Base-by-base conservation (phyloP, 1,139 yeast genomes). In the Debaryomycetaceae sp. region DNA sequence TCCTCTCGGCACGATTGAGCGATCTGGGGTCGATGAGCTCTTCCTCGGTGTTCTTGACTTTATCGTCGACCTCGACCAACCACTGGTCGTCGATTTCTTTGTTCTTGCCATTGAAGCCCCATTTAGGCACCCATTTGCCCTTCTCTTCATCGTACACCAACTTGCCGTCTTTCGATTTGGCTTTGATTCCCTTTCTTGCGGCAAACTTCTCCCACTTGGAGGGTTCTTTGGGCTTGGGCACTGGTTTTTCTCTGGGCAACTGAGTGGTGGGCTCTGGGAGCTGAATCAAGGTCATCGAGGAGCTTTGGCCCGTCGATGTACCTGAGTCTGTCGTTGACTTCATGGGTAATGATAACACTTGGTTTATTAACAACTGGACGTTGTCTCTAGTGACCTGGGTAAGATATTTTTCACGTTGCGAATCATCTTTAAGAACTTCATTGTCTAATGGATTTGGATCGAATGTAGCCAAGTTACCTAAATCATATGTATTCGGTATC, bases 141-240 rank as follows among this genome's bases (percentile, higher is more conserved):
- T 78, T 68, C 35, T 78, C 94, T 64, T 94, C 98, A 61, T 92
- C 96, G 55, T 70, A 94, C 2, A 87, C 91, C 79, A 84, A 73
- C 69, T 88, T 92, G 38, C 96, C 97, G 30, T 87, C 85, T 64
- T 83, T 89, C 49, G 87, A 87, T 73, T 87, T 89, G 64, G 95
- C 78, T 66, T 85, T 76, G 61, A 94, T 94, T 53, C 98, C 98
- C 72, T 94, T 94, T 75, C 81, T 86, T 43, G 86, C 85, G 46
- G 99, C 99, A 71, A 94, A 94, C 60, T 78, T 78, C 69, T 94
- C 96, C 99, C 99, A 94, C 68, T 84, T 89, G 51, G 98, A 91
- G 49, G 83, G 85, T 39, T 94, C 84, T 70, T 87, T 92, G 43
- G 87, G 81, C 67, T 89, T 89, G 42, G 98, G 99, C 53, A 94